Percentiles rank a stretch among this genome's conserved stretches.
These are phyloP conservation scores for Eucalyptus curtisii DNA, from an alignment of 345 rosid species.

Conservation along the genomic window DNA sequence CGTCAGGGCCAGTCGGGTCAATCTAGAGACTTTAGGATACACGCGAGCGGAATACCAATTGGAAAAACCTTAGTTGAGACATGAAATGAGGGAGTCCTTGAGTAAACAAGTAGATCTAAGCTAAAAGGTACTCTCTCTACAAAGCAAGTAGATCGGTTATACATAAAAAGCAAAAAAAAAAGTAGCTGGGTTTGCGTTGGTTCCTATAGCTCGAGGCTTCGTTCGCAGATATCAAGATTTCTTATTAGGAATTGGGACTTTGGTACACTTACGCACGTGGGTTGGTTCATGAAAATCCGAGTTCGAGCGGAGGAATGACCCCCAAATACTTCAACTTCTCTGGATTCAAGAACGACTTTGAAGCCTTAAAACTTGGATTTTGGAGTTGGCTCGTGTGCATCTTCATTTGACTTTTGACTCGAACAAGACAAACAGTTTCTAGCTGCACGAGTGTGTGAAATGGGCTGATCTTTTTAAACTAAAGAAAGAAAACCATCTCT, in stretches of 20 bases:
- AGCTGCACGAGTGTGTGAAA: neutral
- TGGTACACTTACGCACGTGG: neutral
- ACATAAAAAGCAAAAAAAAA: neutral
- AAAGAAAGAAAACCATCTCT: neutral
- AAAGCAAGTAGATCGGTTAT: neutral
- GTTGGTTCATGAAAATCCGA: neutral
- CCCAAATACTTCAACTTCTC: constrained; percentile 17
- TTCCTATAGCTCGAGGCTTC: neutral
- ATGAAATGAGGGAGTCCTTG: neutral
- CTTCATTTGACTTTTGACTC: constrained; percentile 31
- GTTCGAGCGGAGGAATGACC: neutral
- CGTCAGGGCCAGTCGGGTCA: neutral
- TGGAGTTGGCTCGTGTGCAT: constrained; percentile 30
- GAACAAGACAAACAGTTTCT: neutral
- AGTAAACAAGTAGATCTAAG: neutral
- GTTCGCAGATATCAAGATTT: neutral
- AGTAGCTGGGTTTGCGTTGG: neutral
- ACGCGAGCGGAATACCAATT: neutral
- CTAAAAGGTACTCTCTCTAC: neutral
- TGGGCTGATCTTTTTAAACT: neutral
- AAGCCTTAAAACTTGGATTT: constrained; percentile 27
- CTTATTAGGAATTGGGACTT: neutral
- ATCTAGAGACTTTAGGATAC: neutral
- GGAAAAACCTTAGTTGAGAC: neutral
- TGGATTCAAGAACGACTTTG: constrained; percentile 31